phyloP scores from a whole-genome alignment of 805 yeast species.

The Pichia pseudocactophila region DNA sequence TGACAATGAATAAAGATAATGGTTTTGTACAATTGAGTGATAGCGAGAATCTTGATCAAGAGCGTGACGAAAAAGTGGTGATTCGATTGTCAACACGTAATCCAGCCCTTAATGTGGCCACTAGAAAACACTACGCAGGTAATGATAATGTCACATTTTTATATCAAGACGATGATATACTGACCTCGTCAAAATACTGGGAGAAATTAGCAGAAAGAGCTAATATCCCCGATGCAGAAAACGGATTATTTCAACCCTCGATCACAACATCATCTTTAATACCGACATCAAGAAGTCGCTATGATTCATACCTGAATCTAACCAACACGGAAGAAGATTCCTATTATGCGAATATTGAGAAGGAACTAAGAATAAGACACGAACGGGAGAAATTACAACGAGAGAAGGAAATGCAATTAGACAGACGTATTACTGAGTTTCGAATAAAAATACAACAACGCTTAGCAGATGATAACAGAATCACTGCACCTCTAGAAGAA shows the following conservation, averaged over 20 bases:
- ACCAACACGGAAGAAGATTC: conserved; percentile 29
- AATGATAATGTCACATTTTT: conserved; percentile 12
- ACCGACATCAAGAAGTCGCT: conserved; percentile 12
- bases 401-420: conserved; percentile 3
- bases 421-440: conserved; percentile 1
- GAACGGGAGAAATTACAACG: conserved; percentile 3
- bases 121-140: conserved; percentile 15
- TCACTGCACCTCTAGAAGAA: neutral
- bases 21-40: neutral
- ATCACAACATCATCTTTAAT: conserved; percentile 10
- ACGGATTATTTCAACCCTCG: neutral
- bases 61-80: conserved; percentile 2
- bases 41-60: neutral
- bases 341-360: conserved; percentile 29
- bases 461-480: neutral
- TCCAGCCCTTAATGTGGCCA: conserved; percentile 20
- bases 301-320: conserved; percentile 23
- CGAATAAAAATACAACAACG: neutral
- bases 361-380: conserved; percentile 21
- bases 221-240: conserved; percentile 13
- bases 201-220: conserved; percentile 23
- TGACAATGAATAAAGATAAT: too few relatives aligned
- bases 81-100: conserved; percentile 14
- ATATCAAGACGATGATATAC: conserved; percentile 10
- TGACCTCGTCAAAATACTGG: conserved; percentile 21